These are phyloP conservation scores for Conringia planisiliqua DNA, from an alignment of 345 rosid species.

Conservation along the genomic window DNA sequence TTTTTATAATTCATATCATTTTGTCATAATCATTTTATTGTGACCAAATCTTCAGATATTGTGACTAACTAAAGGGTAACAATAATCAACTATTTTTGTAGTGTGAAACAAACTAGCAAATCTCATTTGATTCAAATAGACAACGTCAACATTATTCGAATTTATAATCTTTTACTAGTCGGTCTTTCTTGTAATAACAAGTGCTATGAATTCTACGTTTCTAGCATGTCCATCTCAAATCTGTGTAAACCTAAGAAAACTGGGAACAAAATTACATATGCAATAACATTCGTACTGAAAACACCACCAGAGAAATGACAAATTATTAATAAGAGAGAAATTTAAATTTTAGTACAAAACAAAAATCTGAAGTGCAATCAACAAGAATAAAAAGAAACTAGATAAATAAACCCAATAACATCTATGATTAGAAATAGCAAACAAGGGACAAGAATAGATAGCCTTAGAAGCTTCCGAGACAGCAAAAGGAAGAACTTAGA, in stretches of 20 bases:
- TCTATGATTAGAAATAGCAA: constrained; percentile 39
- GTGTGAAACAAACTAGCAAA: too few species aligned
- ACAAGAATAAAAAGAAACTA: neutral
- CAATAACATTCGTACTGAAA: neutral
- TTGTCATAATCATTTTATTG: too few species aligned
- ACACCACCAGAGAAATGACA: neutral
- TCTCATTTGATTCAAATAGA: too few species aligned
- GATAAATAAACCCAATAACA: constrained; percentile 24
- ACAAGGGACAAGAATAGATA: constrained; percentile 46
- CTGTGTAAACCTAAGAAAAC: neutral
- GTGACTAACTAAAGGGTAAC: too few species aligned
- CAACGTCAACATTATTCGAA: too few species aligned
- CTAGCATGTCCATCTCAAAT: neutral
- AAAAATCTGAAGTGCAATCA: neutral
- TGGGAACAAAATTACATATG: neutral
- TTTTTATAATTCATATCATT: too few species aligned
- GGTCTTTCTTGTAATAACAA: too few species aligned
- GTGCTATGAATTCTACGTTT: neutral
- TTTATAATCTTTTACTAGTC: too few species aligned
- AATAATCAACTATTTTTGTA: too few species aligned
- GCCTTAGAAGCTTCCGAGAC: constrained; percentile 38
- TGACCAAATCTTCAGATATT: too few species aligned
- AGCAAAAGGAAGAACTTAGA: constrained; percentile 33
- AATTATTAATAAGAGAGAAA: constrained; percentile 5
- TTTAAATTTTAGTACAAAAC: constrained; percentile 8